Conservation (phyloP, 1,284 basidiomycete species). For the Trichosporon faecale region DNA sequence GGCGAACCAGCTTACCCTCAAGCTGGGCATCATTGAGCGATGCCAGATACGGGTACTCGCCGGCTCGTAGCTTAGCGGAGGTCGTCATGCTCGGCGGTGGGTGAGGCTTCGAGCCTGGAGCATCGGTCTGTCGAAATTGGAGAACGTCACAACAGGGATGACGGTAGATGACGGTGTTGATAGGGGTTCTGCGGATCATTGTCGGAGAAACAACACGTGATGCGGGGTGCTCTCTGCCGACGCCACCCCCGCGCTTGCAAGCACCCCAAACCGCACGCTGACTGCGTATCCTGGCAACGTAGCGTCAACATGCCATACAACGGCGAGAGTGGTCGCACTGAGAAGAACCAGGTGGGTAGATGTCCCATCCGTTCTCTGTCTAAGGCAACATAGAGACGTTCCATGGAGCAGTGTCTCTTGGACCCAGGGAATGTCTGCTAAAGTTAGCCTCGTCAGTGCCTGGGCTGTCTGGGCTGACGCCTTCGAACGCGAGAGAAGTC, state of each 20-base stretch:
- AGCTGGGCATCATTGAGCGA: slow-evolving; percentile 44
- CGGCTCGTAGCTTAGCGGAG: background rate
- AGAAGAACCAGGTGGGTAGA: background rate
- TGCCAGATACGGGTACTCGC: slow-evolving; percentile 36
- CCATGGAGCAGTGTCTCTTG: background rate
- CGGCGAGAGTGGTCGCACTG: too few relatives aligned
- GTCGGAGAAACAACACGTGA: background rate
- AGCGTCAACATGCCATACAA: background rate
- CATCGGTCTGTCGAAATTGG: background rate
- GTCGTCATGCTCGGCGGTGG: background rate
- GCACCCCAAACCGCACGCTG: background rate
- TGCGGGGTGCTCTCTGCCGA: background rate
- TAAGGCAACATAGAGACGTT: too few relatives aligned
- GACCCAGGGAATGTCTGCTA: background rate
- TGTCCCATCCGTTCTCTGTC: background rate
- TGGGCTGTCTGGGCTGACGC: too few relatives aligned
- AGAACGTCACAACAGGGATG: background rate
- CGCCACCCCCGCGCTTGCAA: background rate
- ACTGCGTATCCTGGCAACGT: background rate
- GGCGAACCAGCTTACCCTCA: slow-evolving; percentile 27
- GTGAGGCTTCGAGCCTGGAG: background rate
- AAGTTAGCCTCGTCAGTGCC: background rate
- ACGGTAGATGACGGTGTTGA: slow-evolving; percentile 10
- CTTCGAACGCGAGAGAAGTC: background rate
- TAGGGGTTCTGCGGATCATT: background rate